Evolutionary conservation across 2,329 filamentous ascomycete species (phyloP).

Genomic region (Sclerotinia trifoliorum): DNA sequence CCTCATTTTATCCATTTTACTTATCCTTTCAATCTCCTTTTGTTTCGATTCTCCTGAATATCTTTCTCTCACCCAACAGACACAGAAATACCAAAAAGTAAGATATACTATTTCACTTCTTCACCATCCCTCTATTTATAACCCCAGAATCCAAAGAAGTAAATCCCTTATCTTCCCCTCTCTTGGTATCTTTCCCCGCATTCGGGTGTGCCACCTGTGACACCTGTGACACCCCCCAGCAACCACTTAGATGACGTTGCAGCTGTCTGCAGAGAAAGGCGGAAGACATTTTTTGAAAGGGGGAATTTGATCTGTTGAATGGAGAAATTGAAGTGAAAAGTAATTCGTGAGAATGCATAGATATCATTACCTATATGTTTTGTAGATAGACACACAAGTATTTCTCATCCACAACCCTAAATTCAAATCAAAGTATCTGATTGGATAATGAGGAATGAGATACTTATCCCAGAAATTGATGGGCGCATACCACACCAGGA

Average conservation of each 20-base stretch:
- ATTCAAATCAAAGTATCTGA: too few relatives aligned
- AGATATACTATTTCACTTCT: too few relatives aligned
- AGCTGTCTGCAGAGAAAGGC: background rate
- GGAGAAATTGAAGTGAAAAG: background rate
- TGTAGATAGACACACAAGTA: background rate
- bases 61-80: too few relatives aligned
- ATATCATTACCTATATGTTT: background rate
- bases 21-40: too few relatives aligned
- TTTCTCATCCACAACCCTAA: background rate
- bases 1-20: background rate
- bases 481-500: background rate
- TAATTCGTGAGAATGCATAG: background rate
- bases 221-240: background rate
- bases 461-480: background rate
- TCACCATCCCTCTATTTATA: too few relatives aligned
- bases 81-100: too few relatives aligned
- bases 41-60: too few relatives aligned
- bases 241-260: constrained; percentile 5
- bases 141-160: too few relatives aligned
- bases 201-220: background rate
- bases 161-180: background rate
- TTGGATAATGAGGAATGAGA: background rate
- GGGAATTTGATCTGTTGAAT: background rate
- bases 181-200: background rate
- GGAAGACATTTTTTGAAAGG: background rate